Evolutionary conservation across 2,329 filamentous ascomycete species (phyloP).

Genomic region (Calonectria honghensis): DNA sequence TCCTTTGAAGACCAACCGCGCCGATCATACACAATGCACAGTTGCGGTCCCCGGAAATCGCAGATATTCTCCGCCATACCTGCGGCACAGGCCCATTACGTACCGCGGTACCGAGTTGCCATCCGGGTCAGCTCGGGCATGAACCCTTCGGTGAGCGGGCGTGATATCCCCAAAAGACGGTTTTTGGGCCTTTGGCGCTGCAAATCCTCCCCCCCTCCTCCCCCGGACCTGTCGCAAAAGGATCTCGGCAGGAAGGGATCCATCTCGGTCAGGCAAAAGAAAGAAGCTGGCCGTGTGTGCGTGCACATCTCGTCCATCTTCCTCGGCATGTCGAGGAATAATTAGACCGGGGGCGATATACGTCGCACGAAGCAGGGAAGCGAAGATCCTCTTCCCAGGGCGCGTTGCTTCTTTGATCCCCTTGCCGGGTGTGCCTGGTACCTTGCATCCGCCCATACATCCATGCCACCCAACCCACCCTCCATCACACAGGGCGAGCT

Average conservation of each 20-base stretch:
- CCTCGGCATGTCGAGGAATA: conserved; percentile 26
- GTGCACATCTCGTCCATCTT: neutral
- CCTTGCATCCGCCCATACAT: conserved; percentile 38
- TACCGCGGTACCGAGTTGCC: conserved; percentile 18
- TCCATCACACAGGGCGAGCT: conserved; percentile 32
- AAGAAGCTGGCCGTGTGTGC: conserved; percentile 16
- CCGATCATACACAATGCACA: conserved; percentile 12
- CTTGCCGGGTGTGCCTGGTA: conserved; percentile 39
- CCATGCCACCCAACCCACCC: conserved; percentile 30
- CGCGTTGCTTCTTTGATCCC: conserved; percentile 22
- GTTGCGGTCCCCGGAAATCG: neutral
- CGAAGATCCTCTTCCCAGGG: conserved; percentile 28
- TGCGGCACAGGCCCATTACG: conserved; percentile 18
- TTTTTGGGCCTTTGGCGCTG: neutral
- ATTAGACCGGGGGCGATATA: conserved; percentile 30
- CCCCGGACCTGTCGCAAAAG: neutral
- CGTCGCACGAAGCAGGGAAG: conserved; percentile 27
- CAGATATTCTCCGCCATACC: conserved; percentile 23
- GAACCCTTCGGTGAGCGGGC: conserved; percentile 19
- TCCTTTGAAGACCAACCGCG: neutral
- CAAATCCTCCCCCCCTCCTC: neutral
- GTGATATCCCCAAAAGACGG: neutral
- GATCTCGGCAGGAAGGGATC: conserved; percentile 22
- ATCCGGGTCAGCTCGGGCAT: conserved; percentile 2
- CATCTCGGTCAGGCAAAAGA: conserved; percentile 24